phyloP scores from a whole-genome alignment of 2,329 filamentous ascomycete species.

The Cercospora sp. region DNA sequence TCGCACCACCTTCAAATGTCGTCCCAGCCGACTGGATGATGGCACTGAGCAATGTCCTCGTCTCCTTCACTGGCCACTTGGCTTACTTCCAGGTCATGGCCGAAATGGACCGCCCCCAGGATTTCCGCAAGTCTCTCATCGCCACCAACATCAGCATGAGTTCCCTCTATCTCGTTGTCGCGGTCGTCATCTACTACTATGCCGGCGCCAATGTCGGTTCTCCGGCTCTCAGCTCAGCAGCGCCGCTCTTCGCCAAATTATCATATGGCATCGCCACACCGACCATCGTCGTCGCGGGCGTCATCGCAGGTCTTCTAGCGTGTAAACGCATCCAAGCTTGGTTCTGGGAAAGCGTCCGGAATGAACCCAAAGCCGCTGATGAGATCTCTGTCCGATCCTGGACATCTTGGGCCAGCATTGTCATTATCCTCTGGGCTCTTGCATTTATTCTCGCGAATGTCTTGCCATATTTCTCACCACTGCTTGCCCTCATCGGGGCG shows the following conservation, averaged over 20 bases:
- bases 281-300: slow-evolving; percentile 70
- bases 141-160: slow-evolving; percentile 62
- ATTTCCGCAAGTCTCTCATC: slow-evolving; percentile 63
- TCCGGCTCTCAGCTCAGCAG: slow-evolving; percentile 65
- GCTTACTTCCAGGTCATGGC: slow-evolving; percentile 66
- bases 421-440: slow-evolving; percentile 57
- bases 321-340: slow-evolving; percentile 62
- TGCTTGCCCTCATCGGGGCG: slow-evolving; percentile 62
- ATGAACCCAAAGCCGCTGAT: slow-evolving; percentile 33
- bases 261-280: slow-evolving; percentile 69
- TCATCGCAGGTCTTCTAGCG: slow-evolving; percentile 68
- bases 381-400: slow-evolving; percentile 29
- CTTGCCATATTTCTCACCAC: slow-evolving; percentile 67
- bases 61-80: slow-evolving; percentile 65
- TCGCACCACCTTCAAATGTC: slow-evolving; percentile 42
- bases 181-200: slow-evolving; percentile 68
- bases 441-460: slow-evolving; percentile 69
- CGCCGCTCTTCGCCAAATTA: slow-evolving; percentile 57
- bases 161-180: slow-evolving; percentile 64
- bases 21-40: slow-evolving; percentile 36
- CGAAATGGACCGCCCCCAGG: slow-evolving; percentile 61
- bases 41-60: slow-evolving; percentile 67
- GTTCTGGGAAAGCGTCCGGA: slow-evolving; percentile 11
- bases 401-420: slow-evolving; percentile 58
- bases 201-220: slow-evolving; percentile 62